Base-by-base conservation (phyloP, 1,284 basidiomycete species). In the Wolfiporia cocos region DNA sequence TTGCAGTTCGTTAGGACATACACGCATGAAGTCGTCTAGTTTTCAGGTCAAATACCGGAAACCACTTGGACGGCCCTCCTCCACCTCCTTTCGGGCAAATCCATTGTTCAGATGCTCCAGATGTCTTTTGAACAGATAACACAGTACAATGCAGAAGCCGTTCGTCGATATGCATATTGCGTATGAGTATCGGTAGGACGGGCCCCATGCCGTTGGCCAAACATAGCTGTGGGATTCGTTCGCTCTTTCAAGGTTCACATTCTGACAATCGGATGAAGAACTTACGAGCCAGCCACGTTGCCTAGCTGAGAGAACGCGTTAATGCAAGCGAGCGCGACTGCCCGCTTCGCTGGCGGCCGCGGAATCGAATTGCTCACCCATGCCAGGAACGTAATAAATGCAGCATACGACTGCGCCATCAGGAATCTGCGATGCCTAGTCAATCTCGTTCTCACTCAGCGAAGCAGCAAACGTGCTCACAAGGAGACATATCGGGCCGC, bases 221-320 rank as follows among this genome's bases (percentile, higher is more conserved):
- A 68, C 56, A 43, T 70, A 67, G 19, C 59, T 61, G 31, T 6
- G 18, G 14, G 26, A 24, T 12, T 10, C 39, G 44, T 38, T 34
- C 43, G 46, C 30, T 26, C 7, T 11, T n/a, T 19, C 6, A 36
- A 22, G 18, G 15, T 15, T 12, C 20, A 31, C 3, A 19, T 30
- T 18, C 4, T 11, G 19, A 39, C 19, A 18, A 30, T 23, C 5
- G n/a, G 2, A 22, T 5, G 7, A 32, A 2, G 17, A 19, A 70
- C 82, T 66, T 61, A 90, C 70, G 86, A 85, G 52, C 87, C 86
- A 37, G 74, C 64, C 33, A 89, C 69, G 57, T 90, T 89, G 1
- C 86, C 86, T 2, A 85, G 65, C 50, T 83, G 77, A n/a, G 78
- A 78, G 53, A 85, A 75, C 20, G 80, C 73, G 56, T 89, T 88